Evolutionary conservation across 1,284 basidiomycete genomes (phyloP).

Genomic region (Schizophyllum amplum): DNA sequence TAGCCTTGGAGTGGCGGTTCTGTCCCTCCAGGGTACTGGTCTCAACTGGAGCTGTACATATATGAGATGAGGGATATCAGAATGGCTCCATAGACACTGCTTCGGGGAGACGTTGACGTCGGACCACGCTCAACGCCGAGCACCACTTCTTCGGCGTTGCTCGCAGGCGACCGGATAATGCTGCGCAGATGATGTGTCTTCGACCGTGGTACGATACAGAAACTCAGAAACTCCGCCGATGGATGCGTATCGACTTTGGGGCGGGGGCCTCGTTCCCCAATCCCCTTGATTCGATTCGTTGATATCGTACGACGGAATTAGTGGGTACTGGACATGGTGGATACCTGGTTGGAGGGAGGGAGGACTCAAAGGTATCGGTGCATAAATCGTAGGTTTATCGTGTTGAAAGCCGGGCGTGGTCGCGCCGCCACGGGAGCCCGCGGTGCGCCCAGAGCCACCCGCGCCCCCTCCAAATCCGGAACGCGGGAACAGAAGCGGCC

Average conservation of each 20-base stretch:
- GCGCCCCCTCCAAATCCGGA: background rate
- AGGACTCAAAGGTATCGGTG: background rate
- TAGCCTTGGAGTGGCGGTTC: no score
- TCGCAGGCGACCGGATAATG: no score
- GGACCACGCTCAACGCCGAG: no score
- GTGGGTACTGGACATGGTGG: background rate
- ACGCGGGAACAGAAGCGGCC: background rate
- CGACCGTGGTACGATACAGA: background rate
- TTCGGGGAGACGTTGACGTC: no score
- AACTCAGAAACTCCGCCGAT: background rate
- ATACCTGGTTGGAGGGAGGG: background rate
- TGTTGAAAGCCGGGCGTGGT: background rate
- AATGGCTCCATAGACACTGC: no score
- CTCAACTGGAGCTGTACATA: no score
- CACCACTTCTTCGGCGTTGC: no score
- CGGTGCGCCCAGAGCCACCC: background rate
- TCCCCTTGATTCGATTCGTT: background rate
- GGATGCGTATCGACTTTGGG: background rate
- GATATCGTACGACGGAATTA: background rate
- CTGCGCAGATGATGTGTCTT: background rate
- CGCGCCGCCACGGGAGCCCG: no score
- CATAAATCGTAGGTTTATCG: background rate
- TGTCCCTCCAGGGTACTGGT: no score
- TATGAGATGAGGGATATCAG: no score
- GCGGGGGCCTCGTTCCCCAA: background rate